Conservation (phyloP, 257 asterid genomes). For the Rauvolfia tetraphylla region DNA sequence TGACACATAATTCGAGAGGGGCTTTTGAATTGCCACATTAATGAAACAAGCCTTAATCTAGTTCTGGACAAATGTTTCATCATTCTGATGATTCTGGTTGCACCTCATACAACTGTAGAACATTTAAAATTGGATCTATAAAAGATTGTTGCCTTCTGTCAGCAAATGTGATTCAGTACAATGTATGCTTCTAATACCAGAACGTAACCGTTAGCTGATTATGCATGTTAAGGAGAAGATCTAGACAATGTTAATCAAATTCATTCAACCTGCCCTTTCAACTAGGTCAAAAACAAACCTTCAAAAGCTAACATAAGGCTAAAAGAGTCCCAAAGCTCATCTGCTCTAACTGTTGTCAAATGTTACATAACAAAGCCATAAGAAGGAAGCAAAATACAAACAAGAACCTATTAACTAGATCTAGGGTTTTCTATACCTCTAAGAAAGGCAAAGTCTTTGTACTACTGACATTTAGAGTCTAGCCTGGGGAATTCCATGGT, state of each 20-base stretch:
- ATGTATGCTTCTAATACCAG: not conserved
- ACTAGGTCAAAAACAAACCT: slow-evolving; percentile 15
- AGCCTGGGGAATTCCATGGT: no score
- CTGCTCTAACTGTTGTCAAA: not conserved
- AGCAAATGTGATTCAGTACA: not conserved
- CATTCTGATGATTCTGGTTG: not conserved
- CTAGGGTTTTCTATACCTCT: slow-evolving; percentile 51
- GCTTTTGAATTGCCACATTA: not conserved
- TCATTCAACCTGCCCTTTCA: slow-evolving; percentile 7
- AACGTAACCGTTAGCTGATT: not conserved
- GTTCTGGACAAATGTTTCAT: not conserved
- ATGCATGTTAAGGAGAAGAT: not conserved
- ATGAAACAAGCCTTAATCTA: not conserved
- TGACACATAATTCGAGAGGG: not conserved
- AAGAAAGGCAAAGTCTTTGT: not conserved
- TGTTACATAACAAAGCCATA: slow-evolving; percentile 7
- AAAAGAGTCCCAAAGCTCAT: slow-evolving; percentile 24
- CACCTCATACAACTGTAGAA: not conserved
- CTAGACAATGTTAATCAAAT: not conserved
- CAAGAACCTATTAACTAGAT: slow-evolving; percentile 46
- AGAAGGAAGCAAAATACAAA: slow-evolving; percentile 4
- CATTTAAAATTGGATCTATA: not conserved
- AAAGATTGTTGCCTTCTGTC: not conserved
- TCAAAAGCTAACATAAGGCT: slow-evolving; percentile 17
- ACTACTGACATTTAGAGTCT: not conserved